These are phyloP conservation scores for Sungouiella blattae DNA, from an alignment of 805 yeast species.

Conservation along the genomic window DNA sequence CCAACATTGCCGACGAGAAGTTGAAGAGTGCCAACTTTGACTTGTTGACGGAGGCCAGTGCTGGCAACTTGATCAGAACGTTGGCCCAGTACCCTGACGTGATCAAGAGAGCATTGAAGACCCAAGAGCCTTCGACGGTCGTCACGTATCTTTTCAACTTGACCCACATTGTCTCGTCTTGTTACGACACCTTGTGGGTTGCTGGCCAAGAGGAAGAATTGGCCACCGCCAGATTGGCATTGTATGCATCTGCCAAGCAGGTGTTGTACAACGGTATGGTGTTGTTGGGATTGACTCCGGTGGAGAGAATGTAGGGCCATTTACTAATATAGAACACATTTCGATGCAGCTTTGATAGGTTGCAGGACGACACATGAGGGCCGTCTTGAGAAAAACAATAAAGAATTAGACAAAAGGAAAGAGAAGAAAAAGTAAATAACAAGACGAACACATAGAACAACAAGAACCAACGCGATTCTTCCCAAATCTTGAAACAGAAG, in stretches of 20 bases:
- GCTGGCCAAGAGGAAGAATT: slow-evolving; percentile 88
- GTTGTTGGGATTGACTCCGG: slow-evolving; percentile 93
- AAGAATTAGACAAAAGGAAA: no score
- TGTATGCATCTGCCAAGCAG: slow-evolving; percentile 86
- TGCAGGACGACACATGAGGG: no score
- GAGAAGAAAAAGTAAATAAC: no score
- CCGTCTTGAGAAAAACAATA: no score
- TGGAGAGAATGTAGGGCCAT: slow-evolving; percentile 95
- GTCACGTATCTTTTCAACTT: slow-evolving; percentile 91
- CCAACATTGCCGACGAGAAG: slow-evolving; percentile 43
- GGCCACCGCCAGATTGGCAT: slow-evolving; percentile 87
- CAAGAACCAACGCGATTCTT: no score
- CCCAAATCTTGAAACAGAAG: no score
- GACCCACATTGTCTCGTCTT: slow-evolving; percentile 92
- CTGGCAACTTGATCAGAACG: slow-evolving; percentile 66
- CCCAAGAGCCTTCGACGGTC: slow-evolving; percentile 87
- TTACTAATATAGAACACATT: no score
- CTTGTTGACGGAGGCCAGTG: slow-evolving; percentile 67
- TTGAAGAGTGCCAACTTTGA: slow-evolving; percentile 51
- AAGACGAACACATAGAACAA: no score
- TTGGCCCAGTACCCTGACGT: slow-evolving; percentile 91
- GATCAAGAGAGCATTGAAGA: slow-evolving; percentile 75
- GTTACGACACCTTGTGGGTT: slow-evolving; percentile 95
- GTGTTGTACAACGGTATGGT: slow-evolving; percentile 87
- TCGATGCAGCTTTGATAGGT: no score